A percentile compares a stretch with the other conserved stretches of the same genome.
Evolutionary conservation across 179 eudicot species (phyloP).

Genomic region (Amaranthus tricolor): DNA sequence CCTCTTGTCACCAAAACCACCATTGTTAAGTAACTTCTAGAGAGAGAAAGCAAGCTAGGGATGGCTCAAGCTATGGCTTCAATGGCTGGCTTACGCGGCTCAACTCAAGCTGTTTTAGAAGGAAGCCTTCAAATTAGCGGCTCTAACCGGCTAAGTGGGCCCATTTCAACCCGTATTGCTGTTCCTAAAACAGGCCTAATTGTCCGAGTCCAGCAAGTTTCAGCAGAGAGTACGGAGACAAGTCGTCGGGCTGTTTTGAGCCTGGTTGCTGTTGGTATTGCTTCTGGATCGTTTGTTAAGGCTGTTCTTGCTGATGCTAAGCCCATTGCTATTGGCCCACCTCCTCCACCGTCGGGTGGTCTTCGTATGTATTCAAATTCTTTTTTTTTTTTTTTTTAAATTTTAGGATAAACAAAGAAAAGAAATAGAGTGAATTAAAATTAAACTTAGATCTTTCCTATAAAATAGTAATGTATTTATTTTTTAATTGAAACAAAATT

Average conservation of each 20-base stretch:
- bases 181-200: conserved; percentile 33
- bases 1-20: background rate
- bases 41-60: background rate
- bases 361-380: conserved; percentile 53
- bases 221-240: conserved; percentile 40
- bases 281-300: conserved; percentile 57
- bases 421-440: too few relatives aligned
- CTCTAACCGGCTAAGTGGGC: conserved; percentile 39
- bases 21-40: background rate
- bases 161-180: conserved; percentile 35
- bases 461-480: too few relatives aligned
- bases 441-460: too few relatives aligned
- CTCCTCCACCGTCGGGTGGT: conserved; percentile 97
- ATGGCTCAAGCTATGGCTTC: conserved; percentile 93
- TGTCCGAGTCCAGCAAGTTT: conserved; percentile 54
- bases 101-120: conserved; percentile 68
- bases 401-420: too few relatives aligned
- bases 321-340: conserved; percentile 74
- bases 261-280: conserved; percentile 71
- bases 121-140: conserved; percentile 69
- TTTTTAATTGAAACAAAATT: too few relatives aligned
- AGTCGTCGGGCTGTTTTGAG: conserved; percentile 76
- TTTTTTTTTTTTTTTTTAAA: background rate
- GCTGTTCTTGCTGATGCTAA: conserved; percentile 74
- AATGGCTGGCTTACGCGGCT: conserved; percentile 67